Evolutionary conservation across 345 rosid species (phyloP).

Genomic region (Citrus cavaleriei): DNA sequence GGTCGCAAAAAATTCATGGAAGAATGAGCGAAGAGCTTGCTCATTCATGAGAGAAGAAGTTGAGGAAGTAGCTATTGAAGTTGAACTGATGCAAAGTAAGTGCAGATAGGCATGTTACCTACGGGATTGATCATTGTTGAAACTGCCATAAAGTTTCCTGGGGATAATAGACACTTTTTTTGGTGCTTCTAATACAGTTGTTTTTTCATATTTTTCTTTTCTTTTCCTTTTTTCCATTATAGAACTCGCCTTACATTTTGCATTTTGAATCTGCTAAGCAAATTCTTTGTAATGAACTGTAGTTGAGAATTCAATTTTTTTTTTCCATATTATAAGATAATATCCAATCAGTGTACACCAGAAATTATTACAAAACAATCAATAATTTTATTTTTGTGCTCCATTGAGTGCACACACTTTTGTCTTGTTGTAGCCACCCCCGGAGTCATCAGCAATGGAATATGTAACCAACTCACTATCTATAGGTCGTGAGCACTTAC

Average conservation of each 20-base stretch:
- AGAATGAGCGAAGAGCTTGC: slow-evolving; percentile 72
- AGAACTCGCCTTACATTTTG: slow-evolving; percentile 2
- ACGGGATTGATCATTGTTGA: slow-evolving; percentile 4
- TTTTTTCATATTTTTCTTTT: too few relatives aligned
- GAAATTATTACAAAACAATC: neutral
- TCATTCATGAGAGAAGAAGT: slow-evolving; percentile 28
- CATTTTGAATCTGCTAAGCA: slow-evolving; percentile 8
- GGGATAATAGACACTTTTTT: slow-evolving; percentile 6
- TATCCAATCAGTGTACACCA: neutral
- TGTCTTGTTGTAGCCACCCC: too few relatives aligned
- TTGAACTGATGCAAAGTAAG: neutral
- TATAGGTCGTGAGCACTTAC: too few relatives aligned
- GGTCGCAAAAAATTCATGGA: slow-evolving; percentile 76
- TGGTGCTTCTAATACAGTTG: slow-evolving; percentile 2
- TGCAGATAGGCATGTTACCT: neutral
- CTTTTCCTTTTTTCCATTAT: neutral
- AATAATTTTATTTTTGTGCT: neutral
- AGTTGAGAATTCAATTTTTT: slow-evolving; percentile 8
- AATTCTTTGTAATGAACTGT: slow-evolving; percentile 24
- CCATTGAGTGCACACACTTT: too few relatives aligned
- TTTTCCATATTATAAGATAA: neutral
- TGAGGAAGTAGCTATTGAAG: slow-evolving; percentile 7
- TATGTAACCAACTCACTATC: too few relatives aligned
- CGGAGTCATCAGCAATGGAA: too few relatives aligned
- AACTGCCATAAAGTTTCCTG: slow-evolving; percentile 9